Base-by-base conservation (phyloP, 345 rosid species). In the Mangifera indica region DNA sequence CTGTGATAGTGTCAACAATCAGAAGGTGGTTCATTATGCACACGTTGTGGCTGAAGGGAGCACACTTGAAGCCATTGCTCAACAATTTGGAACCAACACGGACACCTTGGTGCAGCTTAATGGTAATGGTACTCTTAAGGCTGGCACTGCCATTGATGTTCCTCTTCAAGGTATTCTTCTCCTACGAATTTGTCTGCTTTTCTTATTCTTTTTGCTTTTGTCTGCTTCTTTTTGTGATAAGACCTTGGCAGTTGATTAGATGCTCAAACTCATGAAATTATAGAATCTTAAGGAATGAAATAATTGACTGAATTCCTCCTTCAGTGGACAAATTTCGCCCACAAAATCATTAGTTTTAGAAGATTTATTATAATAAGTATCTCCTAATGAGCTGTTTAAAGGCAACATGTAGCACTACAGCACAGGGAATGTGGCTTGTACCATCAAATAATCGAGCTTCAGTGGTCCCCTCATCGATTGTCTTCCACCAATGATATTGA, bases 141-240 rank as follows among this genome's bases (percentile, higher is more conserved):
- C 79, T 1, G 75, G 40, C 10, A 5, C 21, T 18, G 12, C 67
- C 25, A 17, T 85, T 26, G 81, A 83, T 63, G 72, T 85, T 22
- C 87, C 87, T 13, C 76, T 83, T 9, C 76, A 57, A 81, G 85
- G 88, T 80, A 17, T 26, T 57, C n/a, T 34, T 18, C 54, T 52
- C 24, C 60, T 1, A 0, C 12, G 10, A 7, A 13, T 13, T 49
- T 13, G 53, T 49, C 17, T 12, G 12, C 17, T 46, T 46, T 46
- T 46, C 53, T 12, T 13, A 0, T 49, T 10, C 14, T 10, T 46
- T 46, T 46, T 10, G 51, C 14, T 46, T 46, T 46, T 10, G 51
- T 12, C 51, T 46, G 51, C 12, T 44, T 44, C 11, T 44, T 7
- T 46, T 15, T 46, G 14, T 10, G 32, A 1, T 46, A 46, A 46